phyloP scores from a whole-genome alignment of 164 flowering plant genomes.

The Nymphaea thermarum region DNA sequence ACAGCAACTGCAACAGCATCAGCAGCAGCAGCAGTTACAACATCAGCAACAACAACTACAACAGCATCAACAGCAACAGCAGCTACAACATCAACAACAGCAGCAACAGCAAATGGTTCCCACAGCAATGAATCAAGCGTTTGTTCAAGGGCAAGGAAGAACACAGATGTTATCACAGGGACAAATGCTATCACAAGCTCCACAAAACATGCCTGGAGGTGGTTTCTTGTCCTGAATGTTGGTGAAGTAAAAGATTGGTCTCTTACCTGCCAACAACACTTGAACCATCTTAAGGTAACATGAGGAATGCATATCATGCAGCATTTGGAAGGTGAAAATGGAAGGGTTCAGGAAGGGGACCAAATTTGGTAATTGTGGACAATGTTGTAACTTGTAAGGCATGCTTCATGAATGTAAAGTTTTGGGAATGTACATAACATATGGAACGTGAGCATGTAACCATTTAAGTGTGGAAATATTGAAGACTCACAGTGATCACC shows the following conservation, averaged over 20 bases:
- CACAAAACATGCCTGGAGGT: constrained; percentile 58
- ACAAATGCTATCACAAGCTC: constrained; percentile 61
- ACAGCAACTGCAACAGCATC: constrained; percentile 26
- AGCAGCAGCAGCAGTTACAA: constrained; percentile 19
- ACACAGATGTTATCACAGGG: constrained; percentile 64
- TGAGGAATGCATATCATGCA: too few species aligned
- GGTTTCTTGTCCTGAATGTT: constrained; percentile 27
- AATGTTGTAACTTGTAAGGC: too few species aligned
- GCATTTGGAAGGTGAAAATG: too few species aligned
- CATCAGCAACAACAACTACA: constrained; percentile 16
- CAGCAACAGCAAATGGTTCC: constrained; percentile 32
- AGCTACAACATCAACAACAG: constrained; percentile 16
- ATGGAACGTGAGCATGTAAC: too few species aligned
- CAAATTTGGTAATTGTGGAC: too few species aligned
- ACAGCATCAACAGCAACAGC: constrained; percentile 18
- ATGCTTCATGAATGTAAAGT: too few species aligned
- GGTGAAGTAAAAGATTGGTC: not conserved
- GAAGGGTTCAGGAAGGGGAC: too few species aligned
- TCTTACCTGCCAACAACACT: too few species aligned
- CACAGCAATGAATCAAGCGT: constrained; percentile 50
- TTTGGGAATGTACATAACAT: too few species aligned
- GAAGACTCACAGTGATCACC: too few species aligned
- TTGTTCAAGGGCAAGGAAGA: constrained; percentile 53
- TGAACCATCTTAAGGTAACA: too few species aligned
- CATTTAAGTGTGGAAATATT: too few species aligned